Evolutionary conservation across 495 filamentous ascomycete genomes (phyloP).

Genomic region (Apiosordaria backusii): DNA sequence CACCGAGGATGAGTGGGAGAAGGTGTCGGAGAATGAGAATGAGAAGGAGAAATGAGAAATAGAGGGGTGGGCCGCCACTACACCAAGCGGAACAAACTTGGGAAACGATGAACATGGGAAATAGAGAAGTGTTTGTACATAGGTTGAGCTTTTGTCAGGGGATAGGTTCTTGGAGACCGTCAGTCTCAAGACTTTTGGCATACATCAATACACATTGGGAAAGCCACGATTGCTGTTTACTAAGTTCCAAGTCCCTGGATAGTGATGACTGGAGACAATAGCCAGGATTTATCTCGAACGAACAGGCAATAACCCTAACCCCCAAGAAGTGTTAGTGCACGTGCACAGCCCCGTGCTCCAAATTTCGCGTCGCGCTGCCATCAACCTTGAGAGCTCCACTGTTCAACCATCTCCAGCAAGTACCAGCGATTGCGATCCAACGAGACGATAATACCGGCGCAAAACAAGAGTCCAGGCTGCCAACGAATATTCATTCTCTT

Average conservation of each 20-base stretch:
- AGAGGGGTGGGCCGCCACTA: neutral
- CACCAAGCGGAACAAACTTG: neutral
- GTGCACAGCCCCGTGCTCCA: neutral
- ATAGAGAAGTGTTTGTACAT: conserved; percentile 4
- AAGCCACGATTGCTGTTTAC: too few relatives aligned
- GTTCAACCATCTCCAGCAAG: neutral
- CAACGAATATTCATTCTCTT: neutral
- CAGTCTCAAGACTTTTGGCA: neutral
- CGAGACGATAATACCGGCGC: neutral
- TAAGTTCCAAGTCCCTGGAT: too few relatives aligned
- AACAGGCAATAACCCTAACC: neutral
- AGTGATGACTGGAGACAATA: too few relatives aligned
- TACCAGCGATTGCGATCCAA: neutral
- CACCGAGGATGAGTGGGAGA: conserved; percentile 60
- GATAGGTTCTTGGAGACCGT: neutral
- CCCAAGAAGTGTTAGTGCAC: neutral
- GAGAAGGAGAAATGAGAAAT: conserved; percentile 47
- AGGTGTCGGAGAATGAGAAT: conserved; percentile 55
- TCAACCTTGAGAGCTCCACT: neutral
- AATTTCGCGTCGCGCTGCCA: neutral
- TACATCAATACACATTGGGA: neutral
- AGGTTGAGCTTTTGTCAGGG: neutral
- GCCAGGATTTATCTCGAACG: too few relatives aligned
- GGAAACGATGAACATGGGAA: neutral
- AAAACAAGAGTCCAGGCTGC: neutral